phyloP scores from a whole-genome alignment of 2,329 filamentous ascomycete species.

The Colletotrichum sp. region DNA sequence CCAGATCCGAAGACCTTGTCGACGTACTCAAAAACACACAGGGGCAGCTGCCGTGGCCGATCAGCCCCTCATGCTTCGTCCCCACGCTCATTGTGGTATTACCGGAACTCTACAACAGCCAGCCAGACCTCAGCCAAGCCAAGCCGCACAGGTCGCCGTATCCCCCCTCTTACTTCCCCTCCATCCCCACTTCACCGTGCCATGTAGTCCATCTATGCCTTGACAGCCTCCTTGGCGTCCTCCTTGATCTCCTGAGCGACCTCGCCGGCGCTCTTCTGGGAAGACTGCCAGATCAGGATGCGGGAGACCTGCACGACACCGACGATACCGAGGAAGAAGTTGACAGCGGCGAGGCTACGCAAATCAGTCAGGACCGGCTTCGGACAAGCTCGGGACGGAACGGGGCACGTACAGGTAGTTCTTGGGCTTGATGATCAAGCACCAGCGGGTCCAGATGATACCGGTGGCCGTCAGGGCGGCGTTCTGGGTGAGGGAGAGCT shows the following conservation, averaged over 20 bases:
- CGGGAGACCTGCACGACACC: conserved; percentile 82
- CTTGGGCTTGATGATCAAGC: conserved; percentile 92
- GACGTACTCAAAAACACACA: neutral
- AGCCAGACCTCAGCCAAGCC: neutral
- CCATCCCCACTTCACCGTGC: neutral
- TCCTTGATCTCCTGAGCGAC: conserved; percentile 46
- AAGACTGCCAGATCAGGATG: conserved; percentile 70
- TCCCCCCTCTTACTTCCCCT: neutral
- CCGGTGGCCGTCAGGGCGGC: conserved; percentile 87
- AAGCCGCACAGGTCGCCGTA: neutral
- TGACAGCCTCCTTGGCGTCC: conserved; percentile 31
- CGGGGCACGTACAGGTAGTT: conserved; percentile 77
- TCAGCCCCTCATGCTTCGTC: neutral
- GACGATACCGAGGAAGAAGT: conserved; percentile 95
- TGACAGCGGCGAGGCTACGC: conserved; percentile 83
- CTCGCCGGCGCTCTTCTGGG: conserved; percentile 48
- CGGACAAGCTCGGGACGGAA: neutral
- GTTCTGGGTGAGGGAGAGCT: conserved; percentile 94
- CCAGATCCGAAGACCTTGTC: neutral
- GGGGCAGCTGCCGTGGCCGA: neutral
- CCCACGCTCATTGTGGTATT: neutral
- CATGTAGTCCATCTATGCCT: neutral
- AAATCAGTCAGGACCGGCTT: neutral
- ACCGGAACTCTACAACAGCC: neutral
- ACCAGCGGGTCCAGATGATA: conserved; percentile 98